These are phyloP conservation scores for Zoysia japonica DNA, from an alignment of 176 grass and related monocot species.

Conservation along the genomic window DNA sequence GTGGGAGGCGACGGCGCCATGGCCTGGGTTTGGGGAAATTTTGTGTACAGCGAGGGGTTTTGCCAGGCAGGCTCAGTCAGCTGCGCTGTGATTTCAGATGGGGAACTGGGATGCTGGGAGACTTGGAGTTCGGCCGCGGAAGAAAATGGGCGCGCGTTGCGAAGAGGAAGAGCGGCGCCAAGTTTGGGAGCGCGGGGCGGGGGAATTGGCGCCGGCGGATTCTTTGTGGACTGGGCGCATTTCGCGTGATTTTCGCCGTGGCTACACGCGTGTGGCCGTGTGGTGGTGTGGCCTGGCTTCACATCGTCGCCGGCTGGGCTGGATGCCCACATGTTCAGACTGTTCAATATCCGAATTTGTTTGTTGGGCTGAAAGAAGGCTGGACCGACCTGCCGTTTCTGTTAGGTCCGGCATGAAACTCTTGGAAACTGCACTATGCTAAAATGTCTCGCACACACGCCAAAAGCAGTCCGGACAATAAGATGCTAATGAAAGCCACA, in stretches of 20 bases:
- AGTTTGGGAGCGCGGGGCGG: neutral
- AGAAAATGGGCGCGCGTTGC: neutral
- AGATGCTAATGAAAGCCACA: neutral
- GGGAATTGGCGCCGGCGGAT: neutral
- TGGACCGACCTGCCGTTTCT: neutral
- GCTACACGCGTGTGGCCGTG: neutral
- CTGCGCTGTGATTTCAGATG: neutral
- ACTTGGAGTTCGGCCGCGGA: neutral
- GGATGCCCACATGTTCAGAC: neutral
- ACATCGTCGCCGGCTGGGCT: neutral
- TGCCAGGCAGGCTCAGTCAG: neutral
- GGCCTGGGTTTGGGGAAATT: neutral
- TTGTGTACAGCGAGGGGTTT: neutral
- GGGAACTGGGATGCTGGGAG: no score
- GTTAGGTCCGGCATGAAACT: neutral
- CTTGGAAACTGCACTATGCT: no score
- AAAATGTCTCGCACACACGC: neutral
- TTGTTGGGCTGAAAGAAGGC: no score
- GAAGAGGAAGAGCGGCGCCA: neutral
- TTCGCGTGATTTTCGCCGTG: neutral
- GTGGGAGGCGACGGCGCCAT: conserved; percentile 48
- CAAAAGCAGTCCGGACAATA: neutral
- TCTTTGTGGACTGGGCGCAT: neutral
- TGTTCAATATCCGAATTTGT: neutral
- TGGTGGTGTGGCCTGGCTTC: no score